Evolutionary conservation across 2,329 filamentous ascomycete genomes (phyloP).

Genomic region (Lomentospora prolificans): DNA sequence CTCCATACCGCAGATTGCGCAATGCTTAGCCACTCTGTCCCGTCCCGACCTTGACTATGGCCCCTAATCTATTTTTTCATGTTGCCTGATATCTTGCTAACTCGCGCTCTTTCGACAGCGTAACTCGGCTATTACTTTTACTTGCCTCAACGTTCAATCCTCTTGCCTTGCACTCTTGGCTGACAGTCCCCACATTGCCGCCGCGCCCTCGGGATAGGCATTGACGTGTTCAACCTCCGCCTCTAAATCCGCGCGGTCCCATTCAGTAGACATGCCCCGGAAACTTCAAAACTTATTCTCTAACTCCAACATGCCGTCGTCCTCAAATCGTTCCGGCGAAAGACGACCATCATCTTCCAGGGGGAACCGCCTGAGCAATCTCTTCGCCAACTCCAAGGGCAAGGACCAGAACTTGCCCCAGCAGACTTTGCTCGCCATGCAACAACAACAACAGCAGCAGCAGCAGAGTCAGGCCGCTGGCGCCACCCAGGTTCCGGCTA

Average conservation of each 20-base stretch:
- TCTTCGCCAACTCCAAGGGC: slow-evolving; percentile 73
- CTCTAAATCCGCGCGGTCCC: not conserved
- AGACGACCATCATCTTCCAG: slow-evolving; percentile 55
- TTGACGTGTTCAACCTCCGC: not conserved
- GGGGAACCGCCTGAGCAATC: slow-evolving; percentile 66
- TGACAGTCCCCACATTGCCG: not conserved
- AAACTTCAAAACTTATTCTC: slow-evolving; percentile 48
- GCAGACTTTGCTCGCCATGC: slow-evolving; percentile 57
- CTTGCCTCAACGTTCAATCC: not conserved
- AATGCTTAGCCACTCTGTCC: not conserved
- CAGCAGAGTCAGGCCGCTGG: slow-evolving; percentile 1
- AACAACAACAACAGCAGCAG: slow-evolving; percentile 40
- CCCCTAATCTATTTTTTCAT: not conserved
- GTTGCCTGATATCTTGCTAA: not conserved
- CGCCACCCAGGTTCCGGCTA: slow-evolving; percentile 4
- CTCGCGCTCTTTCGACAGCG: not conserved
- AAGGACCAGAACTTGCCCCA: slow-evolving; percentile 58
- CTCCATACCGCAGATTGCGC: not conserved
- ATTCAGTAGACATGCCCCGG: slow-evolving; percentile 42
- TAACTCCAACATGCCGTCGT: slow-evolving; percentile 36
- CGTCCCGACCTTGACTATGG: not conserved
- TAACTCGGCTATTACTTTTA: not conserved
- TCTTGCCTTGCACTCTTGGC: not conserved
- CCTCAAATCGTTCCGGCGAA: slow-evolving; percentile 40
- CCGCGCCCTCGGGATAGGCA: not conserved